Evolutionary conservation across 106 monocot species (phyloP).

Genomic region (Phalaenopsis equestris): DNA sequence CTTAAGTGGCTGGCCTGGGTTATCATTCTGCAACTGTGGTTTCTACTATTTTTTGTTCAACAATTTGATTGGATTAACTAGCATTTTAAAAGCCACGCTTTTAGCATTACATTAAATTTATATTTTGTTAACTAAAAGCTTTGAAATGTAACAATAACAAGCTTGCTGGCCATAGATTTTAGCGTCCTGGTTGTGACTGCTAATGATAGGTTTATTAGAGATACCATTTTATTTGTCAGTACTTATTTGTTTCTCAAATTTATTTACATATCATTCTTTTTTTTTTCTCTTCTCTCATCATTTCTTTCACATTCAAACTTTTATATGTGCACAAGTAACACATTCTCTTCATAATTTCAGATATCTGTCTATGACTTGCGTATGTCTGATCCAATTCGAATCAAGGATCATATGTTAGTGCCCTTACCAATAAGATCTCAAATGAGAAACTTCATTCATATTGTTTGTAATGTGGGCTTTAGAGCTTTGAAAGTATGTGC

Average conservation of each 20-base stretch:
- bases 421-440: neutral
- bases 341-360: slow-evolving; percentile 31
- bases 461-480: neutral
- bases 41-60: too few relatives aligned
- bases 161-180: neutral
- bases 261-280: neutral
- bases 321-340: neutral
- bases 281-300: neutral
- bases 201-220: neutral
- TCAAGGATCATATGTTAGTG: slow-evolving; percentile 93
- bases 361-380: slow-evolving; percentile 86
- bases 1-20: too few relatives aligned
- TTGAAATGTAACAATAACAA: neutral
- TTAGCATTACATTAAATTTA: too few relatives aligned
- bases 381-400: slow-evolving; percentile 63
- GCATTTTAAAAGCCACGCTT: too few relatives aligned
- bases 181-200: neutral
- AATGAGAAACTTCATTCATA: neutral
- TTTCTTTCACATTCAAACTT: neutral
- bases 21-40: too few relatives aligned
- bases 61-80: too few relatives aligned
- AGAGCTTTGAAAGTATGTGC: neutral
- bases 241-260: neutral
- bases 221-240: neutral
- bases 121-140: neutral